Evolutionary conservation across 352 stramenopile genomes (phyloP), one percentile per base, ranked within the genome.

Genomic region (Phytopythium montanum): DNA sequence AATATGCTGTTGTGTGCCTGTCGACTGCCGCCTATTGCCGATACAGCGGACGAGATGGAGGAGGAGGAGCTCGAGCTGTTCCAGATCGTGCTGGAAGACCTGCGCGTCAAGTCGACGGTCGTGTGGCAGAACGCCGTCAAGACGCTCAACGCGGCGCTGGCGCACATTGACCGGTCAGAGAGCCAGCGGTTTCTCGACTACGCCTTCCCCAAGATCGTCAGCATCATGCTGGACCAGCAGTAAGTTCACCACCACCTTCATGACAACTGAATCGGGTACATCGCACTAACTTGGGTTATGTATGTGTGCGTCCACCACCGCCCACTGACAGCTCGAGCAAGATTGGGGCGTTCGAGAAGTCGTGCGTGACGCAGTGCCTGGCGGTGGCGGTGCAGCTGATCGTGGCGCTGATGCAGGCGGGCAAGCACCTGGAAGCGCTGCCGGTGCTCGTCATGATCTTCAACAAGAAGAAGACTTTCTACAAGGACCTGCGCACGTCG

Each of bases 181-280:
- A 92, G 76, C 50, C 82, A 94, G 62, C 70, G 61, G 9, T 96
- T 95, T 41, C 64, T 96, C 41, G 78, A 92, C 42, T 78, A 81
- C 33, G 81, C 81, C 25, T 94, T 96, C 63, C 51, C 61, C 41
- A 85, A 88, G 63, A 90, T 96, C 62, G 64, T 94, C 50, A 91
- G 81, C 72, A 96, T 96, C 61, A 96, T 96, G 87, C 74, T 96
- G 19, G 87, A 96, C 54, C 87, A 96, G 60, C 82, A 95, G 87
- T 95, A 76, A 64, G 83, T 89, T 39, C 14, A 49, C 52, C 8
- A 39, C 6, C 33, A 38, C 33, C 33, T 3, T 12, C 33, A 12
- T 16, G 3, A 38, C 9, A 12, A 38, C 33, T 12, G 33, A 8
- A 12, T 34, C 23, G 3, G 16, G 23, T 31, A 16, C 46, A n/a